A percentile compares a stretch with the other conserved stretches of the same genome.
These are phyloP conservation scores for Geosiphon pyriformis DNA, from an alignment of 192 early-diverging fungal genomes.

Conservation along the genomic window DNA sequence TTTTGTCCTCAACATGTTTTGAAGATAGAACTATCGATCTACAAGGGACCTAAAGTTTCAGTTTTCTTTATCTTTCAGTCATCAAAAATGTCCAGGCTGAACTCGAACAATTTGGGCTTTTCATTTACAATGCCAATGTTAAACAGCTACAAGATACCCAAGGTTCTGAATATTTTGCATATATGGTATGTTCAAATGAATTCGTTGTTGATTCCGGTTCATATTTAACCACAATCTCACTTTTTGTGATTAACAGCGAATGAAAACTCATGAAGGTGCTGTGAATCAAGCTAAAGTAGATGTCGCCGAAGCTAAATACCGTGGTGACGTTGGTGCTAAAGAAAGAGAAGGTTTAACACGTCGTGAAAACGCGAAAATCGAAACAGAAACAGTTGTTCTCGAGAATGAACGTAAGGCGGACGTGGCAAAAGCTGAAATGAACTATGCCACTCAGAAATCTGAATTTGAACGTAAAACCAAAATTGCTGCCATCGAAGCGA, in stretches of 20 bases:
- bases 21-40: neutral
- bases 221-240: neutral
- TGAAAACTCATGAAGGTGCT: slow-evolving; percentile 39
- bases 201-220: neutral
- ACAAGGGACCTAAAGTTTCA: too few species aligned
- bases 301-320: slow-evolving; percentile 42
- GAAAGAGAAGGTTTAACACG: slow-evolving; percentile 43
- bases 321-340: slow-evolving; percentile 47
- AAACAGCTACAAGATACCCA: slow-evolving; percentile 46
- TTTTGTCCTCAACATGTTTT: neutral
- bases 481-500: slow-evolving; percentile 48
- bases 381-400: slow-evolving; percentile 40
- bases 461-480: slow-evolving; percentile 35
- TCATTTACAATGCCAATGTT: slow-evolving; percentile 54
- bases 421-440: slow-evolving; percentile 37
- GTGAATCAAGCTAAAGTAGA: slow-evolving; percentile 55
- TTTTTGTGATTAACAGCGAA: neutral
- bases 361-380: slow-evolving; percentile 33
- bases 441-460: slow-evolving; percentile 31
- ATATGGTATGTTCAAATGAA: slow-evolving; percentile 30
- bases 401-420: slow-evolving; percentile 42
- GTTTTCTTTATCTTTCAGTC: slow-evolving; percentile 9
- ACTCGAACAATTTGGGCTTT: slow-evolving; percentile 48
- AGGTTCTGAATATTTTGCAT: slow-evolving; percentile 50
- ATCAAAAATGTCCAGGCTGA: slow-evolving; percentile 42